A percentile compares a stretch with the other conserved stretches of the same genome.
Conservation (phyloP, 768 basidiomycete species). For the Naganishia onofrii region DNA sequence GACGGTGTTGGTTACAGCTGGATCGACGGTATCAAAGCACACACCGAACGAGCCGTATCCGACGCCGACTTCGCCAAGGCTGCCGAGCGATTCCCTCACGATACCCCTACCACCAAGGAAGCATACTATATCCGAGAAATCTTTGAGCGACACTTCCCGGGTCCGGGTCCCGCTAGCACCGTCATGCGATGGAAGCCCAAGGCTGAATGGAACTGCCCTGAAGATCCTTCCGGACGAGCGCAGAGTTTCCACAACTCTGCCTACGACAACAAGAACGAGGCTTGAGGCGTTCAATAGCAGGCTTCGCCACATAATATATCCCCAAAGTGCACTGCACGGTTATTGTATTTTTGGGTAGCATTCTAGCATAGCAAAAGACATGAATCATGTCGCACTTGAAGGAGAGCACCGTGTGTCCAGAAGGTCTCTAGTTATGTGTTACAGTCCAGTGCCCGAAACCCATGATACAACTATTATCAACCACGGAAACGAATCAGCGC, state of each 20-base stretch:
- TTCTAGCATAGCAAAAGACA: constrained; percentile 22
- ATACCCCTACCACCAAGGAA: constrained; percentile 68
- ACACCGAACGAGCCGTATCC: constrained; percentile 70
- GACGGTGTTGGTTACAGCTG: constrained; percentile 98
- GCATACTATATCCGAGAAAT: constrained; percentile 88
- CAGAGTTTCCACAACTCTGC: constrained; percentile 95
- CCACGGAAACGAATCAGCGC: neutral
- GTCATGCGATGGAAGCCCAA: constrained; percentile 94
- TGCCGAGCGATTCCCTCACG: constrained; percentile 77
- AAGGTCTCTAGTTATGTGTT: neutral
- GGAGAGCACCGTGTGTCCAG: neutral
- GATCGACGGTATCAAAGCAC: constrained; percentile 96
- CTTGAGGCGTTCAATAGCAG: neutral
- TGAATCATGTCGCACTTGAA: constrained; percentile 1
- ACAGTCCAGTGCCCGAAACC: neutral
- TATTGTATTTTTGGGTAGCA: neutral
- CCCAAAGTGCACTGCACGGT: neutral
- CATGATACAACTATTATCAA: neutral
- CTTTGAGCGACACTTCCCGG: constrained; percentile 84
- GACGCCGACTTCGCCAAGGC: constrained; percentile 77
- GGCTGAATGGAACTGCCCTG: constrained; percentile 91
- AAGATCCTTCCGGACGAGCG: constrained; percentile 91
- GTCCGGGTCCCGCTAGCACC: constrained; percentile 78
- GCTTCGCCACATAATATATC: neutral
- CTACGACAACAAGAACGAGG: constrained; percentile 56